Base-by-base conservation (phyloP, 306 rosid species). In the Vigna nakashimae region DNA sequence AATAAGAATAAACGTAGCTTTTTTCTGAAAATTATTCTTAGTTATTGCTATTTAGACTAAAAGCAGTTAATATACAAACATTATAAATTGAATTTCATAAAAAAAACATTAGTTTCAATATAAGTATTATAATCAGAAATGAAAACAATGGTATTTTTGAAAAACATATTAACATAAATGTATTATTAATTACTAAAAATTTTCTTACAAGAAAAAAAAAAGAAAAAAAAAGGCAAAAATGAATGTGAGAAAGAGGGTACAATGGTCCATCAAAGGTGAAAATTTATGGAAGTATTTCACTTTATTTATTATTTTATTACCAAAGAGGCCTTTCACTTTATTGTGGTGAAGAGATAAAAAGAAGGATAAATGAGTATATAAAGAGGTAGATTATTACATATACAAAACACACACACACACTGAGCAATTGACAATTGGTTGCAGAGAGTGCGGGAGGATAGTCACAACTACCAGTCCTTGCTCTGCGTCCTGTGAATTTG, bases 381-480 rank as follows among this genome's bases (percentile, higher is more conserved):
- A 63, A 34, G 28, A 6, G 67, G 2, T 59, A 24, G 38, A 12
- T 5, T 12, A 13, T 14, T 62, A 13, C 43, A 1, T 16, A 15
- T 0, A 62, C 12, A 26, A 0, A 5, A 59, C 12, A 60, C 6
- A 59, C 1, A 59, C 1, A 26, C 5, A 36, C 67, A 15, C 11
- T 6, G 9, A 17, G 69, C 28, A 3, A 38, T 65, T 65, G 70
- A 65, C 32, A 65, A 65, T 65, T 65, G 70, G 70, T 65, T 65
- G 30, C 11, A 18, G 51, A 10, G 76, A 53, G 34, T 40, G 68
- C 14, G 56, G 62, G 36, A 34, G 24, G 8, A 55, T 24, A 55
- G 77, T 17, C 55, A 40, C 17, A 42, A 10, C 73, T 8, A 80
- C 74, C 43, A 17, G 79, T 60, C 60, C 40, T 76, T 5, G 28